These are phyloP conservation scores for Sphaerosporella brunnea DNA, from an alignment of 495 filamentous ascomycete genomes.

Conservation along the genomic window DNA sequence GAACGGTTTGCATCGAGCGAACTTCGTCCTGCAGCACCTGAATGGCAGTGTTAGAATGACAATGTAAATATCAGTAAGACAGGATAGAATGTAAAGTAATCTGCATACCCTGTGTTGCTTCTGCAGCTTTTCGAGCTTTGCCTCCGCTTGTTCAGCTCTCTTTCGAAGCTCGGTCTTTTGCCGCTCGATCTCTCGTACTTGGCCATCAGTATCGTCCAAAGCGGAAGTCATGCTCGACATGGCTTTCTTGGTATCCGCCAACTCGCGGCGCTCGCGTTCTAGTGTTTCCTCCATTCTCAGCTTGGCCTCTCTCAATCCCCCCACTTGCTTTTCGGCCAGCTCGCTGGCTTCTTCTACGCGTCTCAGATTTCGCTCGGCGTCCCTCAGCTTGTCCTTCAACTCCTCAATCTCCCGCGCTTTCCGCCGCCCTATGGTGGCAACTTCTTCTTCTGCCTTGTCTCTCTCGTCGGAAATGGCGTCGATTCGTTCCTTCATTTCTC, in stretches of 20 bases:
- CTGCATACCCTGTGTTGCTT: constrained; percentile 48
- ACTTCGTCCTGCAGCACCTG: constrained; percentile 26
- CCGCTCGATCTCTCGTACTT: constrained; percentile 61
- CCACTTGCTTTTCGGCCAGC: constrained; percentile 51
- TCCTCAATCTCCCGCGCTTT: constrained; percentile 76
- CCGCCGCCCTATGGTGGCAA: constrained; percentile 54
- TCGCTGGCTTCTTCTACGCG: constrained; percentile 49
- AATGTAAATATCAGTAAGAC: background rate
- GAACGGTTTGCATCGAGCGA: constrained; percentile 18
- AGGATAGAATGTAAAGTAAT: constrained; percentile 6
- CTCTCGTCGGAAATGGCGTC: constrained; percentile 79
- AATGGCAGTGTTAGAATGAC: background rate
- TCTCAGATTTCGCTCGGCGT: constrained; percentile 59
- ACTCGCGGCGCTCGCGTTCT: constrained; percentile 50
- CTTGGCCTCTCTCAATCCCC: constrained; percentile 45
- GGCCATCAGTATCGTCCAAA: constrained; percentile 72
- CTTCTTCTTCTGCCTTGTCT: constrained; percentile 82
- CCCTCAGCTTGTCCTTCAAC: constrained; percentile 54
- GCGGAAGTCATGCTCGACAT: constrained; percentile 63
- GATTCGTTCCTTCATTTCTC: constrained; percentile 79
- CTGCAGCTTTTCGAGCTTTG: constrained; percentile 58
- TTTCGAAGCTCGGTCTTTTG: constrained; percentile 59
- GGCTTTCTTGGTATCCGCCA: constrained; percentile 52
- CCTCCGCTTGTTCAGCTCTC: constrained; percentile 57
- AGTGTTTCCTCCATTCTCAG: constrained; percentile 46